Percentiles rank a stretch among this genome's conserved stretches.
phyloP scores from a whole-genome alignment of 2,329 filamentous ascomycete genomes.

The Verticillium nubilum region DNA sequence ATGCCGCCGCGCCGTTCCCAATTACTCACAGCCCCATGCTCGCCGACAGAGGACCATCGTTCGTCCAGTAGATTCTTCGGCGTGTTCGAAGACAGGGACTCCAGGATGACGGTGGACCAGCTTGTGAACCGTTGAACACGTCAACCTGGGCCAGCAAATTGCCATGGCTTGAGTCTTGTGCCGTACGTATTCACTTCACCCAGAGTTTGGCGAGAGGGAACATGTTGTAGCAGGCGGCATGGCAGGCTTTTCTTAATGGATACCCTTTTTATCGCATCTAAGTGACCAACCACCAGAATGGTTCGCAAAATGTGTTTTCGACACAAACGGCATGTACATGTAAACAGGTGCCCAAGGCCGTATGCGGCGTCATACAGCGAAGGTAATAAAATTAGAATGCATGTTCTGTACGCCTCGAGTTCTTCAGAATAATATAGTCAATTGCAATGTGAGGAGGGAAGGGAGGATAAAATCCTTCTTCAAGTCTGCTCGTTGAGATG shows the following conservation, averaged over 20 bases:
- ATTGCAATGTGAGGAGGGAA: too few relatives aligned
- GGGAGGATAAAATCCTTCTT: too few relatives aligned
- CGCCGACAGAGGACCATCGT: constrained; percentile 10
- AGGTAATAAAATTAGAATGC: neutral
- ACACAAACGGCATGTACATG: neutral
- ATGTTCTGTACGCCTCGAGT: neutral
- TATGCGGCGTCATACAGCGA: neutral
- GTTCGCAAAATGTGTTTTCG: neutral
- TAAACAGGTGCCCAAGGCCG: neutral
- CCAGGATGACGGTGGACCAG: neutral
- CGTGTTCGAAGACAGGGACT: neutral
- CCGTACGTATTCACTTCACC: neutral
- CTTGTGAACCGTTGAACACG: neutral
- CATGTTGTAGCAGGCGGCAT: neutral
- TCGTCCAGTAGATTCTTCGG: neutral
- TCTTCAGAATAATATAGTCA: neutral
- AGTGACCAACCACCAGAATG: neutral
- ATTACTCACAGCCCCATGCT: constrained; percentile 21
- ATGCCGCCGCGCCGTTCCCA: constrained; percentile 5
- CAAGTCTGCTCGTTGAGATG: too few relatives aligned
- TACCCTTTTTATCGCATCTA: neutral
- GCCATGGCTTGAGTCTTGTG: too few relatives aligned
- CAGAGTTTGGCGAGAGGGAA: neutral
- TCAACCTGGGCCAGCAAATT: too few relatives aligned
- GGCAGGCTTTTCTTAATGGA: neutral